These are phyloP conservation scores for Blastocystis sp. DNA, from an alignment of 352 stramenopile genomes.

Conservation along the genomic window DNA sequence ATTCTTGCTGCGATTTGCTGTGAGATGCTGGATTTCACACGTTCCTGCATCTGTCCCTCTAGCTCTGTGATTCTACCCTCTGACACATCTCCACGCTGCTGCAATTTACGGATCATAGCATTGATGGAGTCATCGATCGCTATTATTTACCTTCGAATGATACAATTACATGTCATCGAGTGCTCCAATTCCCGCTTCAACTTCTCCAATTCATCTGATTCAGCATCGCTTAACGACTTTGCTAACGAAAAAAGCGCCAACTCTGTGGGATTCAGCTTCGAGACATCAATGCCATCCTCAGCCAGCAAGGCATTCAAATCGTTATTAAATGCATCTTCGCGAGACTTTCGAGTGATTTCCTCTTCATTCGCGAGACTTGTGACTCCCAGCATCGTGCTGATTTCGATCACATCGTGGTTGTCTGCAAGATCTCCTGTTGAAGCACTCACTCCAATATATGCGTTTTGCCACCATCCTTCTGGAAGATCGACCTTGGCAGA, in stretches of 20 bases:
- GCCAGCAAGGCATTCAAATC: neutral
- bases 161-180: slow-evolving; percentile 72
- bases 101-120: slow-evolving; percentile 76
- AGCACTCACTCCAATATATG: slow-evolving; percentile 68
- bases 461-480: slow-evolving; percentile 64
- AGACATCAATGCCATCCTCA: slow-evolving; percentile 61
- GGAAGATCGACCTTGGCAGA: slow-evolving; percentile 62
- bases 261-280: slow-evolving; percentile 63
- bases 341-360: neutral
- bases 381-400: slow-evolving; percentile 62
- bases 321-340: slow-evolving; percentile 55
- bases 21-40: slow-evolving; percentile 13
- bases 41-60: slow-evolving; percentile 63
- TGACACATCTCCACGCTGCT: slow-evolving; percentile 66
- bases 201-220: slow-evolving; percentile 45
- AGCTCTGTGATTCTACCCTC: slow-evolving; percentile 67
- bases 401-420: slow-evolving; percentile 71
- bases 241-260: slow-evolving; percentile 12
- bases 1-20: slow-evolving; percentile 63
- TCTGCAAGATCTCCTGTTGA: slow-evolving; percentile 72
- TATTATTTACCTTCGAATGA: slow-evolving; percentile 69
- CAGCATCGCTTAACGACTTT: neutral
- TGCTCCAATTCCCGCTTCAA: slow-evolving; percentile 69
- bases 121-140: slow-evolving; percentile 72
- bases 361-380: slow-evolving; percentile 11